A percentile compares a stretch with the other conserved stretches of the same genome.
Evolutionary conservation across 495 filamentous ascomycete genomes (phyloP).

Genomic region (Penicillium simplicissimum): DNA sequence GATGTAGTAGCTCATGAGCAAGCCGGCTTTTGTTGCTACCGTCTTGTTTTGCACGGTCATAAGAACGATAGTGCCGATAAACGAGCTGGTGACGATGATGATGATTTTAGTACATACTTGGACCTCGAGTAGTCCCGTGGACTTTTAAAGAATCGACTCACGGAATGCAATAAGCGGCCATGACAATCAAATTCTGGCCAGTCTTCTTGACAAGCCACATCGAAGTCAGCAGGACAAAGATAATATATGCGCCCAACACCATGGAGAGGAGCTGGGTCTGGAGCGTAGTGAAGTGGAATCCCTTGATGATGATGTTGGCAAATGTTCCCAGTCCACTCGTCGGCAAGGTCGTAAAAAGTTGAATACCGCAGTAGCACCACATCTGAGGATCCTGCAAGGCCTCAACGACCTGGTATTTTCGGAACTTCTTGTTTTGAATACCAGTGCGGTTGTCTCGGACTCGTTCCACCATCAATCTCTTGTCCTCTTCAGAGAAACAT

Average conservation of each 20-base stretch:
- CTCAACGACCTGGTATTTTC: slow-evolving; percentile 45
- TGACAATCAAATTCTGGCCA: slow-evolving; percentile 62
- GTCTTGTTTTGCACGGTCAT: slow-evolving; percentile 58
- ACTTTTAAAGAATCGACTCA: slow-evolving; percentile 31
- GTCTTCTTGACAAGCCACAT: slow-evolving; percentile 65
- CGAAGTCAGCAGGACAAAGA: slow-evolving; percentile 58
- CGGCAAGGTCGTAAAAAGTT: slow-evolving; percentile 66
- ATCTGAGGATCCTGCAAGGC: slow-evolving; percentile 43
- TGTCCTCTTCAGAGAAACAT: slow-evolving; percentile 50
- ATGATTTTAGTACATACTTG: not conserved
- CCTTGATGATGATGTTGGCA: slow-evolving; percentile 58
- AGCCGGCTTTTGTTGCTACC: slow-evolving; percentile 48
- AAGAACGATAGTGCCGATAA: slow-evolving; percentile 63
- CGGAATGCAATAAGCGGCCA: slow-evolving; percentile 65
- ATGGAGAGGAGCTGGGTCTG: slow-evolving; percentile 57
- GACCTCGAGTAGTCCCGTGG: too few species aligned
- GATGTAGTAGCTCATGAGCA: slow-evolving; percentile 62
- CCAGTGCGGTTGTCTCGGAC: slow-evolving; percentile 54
- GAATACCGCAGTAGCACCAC: slow-evolving; percentile 52
- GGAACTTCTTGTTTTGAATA: slow-evolving; percentile 53
- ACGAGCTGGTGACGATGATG: slow-evolving; percentile 25
- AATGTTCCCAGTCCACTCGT: slow-evolving; percentile 68
- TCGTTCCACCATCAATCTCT: slow-evolving; percentile 50
- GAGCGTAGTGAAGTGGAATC: slow-evolving; percentile 44
- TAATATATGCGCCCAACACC: slow-evolving; percentile 69